Conservation (phyloP, 257 asterid species). For the Phtheirospermum japonicum region DNA sequence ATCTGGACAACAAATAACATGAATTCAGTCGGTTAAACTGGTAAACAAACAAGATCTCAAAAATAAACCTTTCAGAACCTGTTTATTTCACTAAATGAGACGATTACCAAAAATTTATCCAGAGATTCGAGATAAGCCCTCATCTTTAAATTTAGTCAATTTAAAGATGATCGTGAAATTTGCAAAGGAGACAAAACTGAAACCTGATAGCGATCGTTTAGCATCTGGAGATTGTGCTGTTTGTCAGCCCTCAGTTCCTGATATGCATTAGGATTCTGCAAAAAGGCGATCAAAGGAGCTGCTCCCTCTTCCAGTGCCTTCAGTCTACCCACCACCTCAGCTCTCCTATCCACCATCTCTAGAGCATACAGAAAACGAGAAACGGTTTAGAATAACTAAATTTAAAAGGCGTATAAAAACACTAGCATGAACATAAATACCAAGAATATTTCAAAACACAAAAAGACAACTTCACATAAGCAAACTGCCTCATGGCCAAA, state of each 20-base stretch:
- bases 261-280: constrained; percentile 85
- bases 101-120: too few species aligned
- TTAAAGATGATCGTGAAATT: background rate
- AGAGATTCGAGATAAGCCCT: too few species aligned
- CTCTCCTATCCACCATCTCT: constrained; percentile 97
- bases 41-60: constrained; percentile 8
- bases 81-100: background rate
- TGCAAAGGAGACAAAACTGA: constrained; percentile 10
- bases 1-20: constrained; percentile 45
- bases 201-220: constrained; percentile 90
- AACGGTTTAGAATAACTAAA: constrained; percentile 7
- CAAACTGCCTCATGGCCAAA: too few species aligned
- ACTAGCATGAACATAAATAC: constrained; percentile 2
- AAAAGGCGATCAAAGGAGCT: constrained; percentile 71
- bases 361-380: constrained; percentile 6
- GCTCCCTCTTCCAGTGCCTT: constrained; percentile 90
- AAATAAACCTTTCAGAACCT: constrained; percentile 7
- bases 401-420: background rate
- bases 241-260: constrained; percentile 92
- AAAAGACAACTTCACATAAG: background rate
- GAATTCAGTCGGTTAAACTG: constrained; percentile 13
- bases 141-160: too few species aligned
- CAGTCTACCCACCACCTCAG: constrained; percentile 87
- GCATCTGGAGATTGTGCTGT: constrained; percentile 92
- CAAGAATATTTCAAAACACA: background rate